Conservation (phyloP, 306 rosid species). For the Adenanthera pavonina region DNA sequence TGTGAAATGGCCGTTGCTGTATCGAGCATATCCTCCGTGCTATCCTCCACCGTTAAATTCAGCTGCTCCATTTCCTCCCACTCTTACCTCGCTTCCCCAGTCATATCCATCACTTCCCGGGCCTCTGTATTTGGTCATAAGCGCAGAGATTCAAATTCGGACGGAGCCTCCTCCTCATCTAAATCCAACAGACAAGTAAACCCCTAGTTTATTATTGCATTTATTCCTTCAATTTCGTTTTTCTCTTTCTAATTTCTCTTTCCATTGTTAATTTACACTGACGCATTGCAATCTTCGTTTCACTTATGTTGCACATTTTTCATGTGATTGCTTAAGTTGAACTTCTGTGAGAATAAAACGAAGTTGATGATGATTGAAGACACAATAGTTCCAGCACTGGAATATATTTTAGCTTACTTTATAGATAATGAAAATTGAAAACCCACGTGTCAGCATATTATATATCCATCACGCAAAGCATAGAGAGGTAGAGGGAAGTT, state of each 20-base stretch:
- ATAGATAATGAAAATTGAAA: background rate
- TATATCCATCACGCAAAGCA: background rate
- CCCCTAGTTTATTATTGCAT: background rate
- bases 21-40: constrained; percentile 63
- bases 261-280: background rate
- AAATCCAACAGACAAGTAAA: constrained; percentile 47
- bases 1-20: constrained; percentile 69
- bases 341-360: background rate
- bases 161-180: constrained; percentile 38
- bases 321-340: background rate
- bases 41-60: constrained; percentile 58
- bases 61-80: constrained; percentile 48
- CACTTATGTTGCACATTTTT: constrained; percentile 6
- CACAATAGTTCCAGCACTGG: background rate
- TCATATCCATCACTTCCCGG: constrained; percentile 39
- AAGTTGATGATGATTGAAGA: background rate
- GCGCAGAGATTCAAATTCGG: constrained; percentile 35
- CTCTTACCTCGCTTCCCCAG: constrained; percentile 37
- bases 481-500: background rate
- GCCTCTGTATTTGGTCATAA: constrained; percentile 37
- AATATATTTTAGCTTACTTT: background rate
- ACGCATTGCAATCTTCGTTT: background rate
- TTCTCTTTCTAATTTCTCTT: background rate
- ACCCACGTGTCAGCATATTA: background rate
- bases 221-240: background rate